Conservation (phyloP, 768 basidiomycete genomes). For the Mycena chlorophos region DNA sequence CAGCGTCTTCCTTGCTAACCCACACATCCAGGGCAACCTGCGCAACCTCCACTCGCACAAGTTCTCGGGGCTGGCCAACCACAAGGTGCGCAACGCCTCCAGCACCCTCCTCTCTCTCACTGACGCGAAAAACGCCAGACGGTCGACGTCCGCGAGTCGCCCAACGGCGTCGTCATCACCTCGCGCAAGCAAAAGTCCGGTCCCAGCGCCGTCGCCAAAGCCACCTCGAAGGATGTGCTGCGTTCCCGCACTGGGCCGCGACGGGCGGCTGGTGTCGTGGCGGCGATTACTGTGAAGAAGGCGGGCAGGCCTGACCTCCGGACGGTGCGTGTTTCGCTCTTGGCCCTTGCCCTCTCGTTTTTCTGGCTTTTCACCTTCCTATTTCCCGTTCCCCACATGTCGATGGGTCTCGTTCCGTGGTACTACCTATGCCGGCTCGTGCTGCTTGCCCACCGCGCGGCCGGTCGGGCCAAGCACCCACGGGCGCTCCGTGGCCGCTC, state of each 20-base stretch:
- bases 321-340: conserved; percentile 51
- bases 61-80: conserved; percentile 85
- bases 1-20: conserved; percentile 16
- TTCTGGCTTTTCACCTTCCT: conserved; percentile 16
- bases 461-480: no score
- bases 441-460: no score
- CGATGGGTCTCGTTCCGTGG: no score
- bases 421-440: no score
- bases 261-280: conserved; percentile 65
- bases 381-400: conserved; percentile 11
- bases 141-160: conserved; percentile 59
- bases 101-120: neutral
- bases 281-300: conserved; percentile 53
- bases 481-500: no score
- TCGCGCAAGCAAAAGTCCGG: conserved; percentile 66
- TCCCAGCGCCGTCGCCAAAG: conserved; percentile 48
- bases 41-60: conserved; percentile 89
- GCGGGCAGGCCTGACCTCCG: conserved; percentile 81
- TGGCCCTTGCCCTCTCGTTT: conserved; percentile 13
- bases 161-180: conserved; percentile 57
- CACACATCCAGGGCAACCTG: conserved; percentile 68
- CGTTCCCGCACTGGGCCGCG: conserved; percentile 71
- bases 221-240: conserved; percentile 51
- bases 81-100: conserved; percentile 52
- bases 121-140: conserved; percentile 42